phyloP scores from a whole-genome alignment of 176 grass and related monocot genomes.

The Melocanna baccifera region DNA sequence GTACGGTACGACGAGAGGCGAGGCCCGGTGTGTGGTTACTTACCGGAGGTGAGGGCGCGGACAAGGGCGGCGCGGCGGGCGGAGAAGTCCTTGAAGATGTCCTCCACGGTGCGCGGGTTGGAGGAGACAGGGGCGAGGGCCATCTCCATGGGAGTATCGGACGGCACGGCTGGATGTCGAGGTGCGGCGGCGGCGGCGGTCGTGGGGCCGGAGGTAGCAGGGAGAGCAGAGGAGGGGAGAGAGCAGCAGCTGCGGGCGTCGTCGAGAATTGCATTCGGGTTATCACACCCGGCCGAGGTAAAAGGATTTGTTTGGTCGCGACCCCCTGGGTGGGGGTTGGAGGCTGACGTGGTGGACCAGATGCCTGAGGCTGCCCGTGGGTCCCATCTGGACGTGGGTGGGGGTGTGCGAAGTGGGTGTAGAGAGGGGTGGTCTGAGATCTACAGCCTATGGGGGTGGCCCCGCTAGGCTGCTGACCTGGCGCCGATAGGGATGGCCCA shows the following conservation, averaged over 20 bases:
- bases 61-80: conserved; percentile 60
- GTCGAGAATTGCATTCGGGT: conserved; percentile 29
- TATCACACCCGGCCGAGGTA: conserved; percentile 28
- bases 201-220: neutral
- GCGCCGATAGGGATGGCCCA: conserved; percentile 21
- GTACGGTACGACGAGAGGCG: neutral
- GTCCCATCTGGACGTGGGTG: neutral
- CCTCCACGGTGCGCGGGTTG: conserved; percentile 65
- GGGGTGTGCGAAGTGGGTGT: neutral
- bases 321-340: neutral
- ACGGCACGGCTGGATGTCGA: neutral
- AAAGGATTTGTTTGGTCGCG: conserved; percentile 7
- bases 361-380: fast-evolving
- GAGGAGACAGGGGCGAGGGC: conserved; percentile 13
- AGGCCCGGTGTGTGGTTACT: neutral
- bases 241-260: conserved; percentile 2
- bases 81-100: conserved; percentile 73
- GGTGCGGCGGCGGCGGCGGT: neutral
- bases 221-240: neutral
- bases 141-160: conserved; percentile 34
- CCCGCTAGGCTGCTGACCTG: conserved; percentile 38
- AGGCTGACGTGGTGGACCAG: conserved; percentile 1
- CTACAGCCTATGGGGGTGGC: neutral
- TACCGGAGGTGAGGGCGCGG: conserved; percentile 72
- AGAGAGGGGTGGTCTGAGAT: neutral